Conservation (phyloP, 805 yeast species). For the Cyberlindnera maclurae region DNA sequence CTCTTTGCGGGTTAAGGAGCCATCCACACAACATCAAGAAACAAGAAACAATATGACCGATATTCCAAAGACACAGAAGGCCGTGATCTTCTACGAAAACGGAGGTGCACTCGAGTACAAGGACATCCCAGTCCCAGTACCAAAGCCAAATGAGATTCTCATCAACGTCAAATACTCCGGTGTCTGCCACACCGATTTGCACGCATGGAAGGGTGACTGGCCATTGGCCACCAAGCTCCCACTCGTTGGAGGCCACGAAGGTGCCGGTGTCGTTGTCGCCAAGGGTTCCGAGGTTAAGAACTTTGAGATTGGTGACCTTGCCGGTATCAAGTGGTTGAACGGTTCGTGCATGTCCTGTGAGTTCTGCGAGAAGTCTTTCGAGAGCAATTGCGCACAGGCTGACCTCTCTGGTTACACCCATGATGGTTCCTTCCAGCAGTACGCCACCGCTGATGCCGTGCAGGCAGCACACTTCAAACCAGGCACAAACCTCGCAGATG, state of each 20-base stretch:
- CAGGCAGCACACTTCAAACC: conserved; percentile 55
- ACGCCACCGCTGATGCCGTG: conserved; percentile 58
- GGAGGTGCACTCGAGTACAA: conserved; percentile 41
- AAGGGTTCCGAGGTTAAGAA: conserved; percentile 52
- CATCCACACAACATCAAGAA: too few relatives aligned
- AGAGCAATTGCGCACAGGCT: conserved; percentile 62
- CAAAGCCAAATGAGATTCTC: conserved; percentile 48
- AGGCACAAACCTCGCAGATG: conserved; percentile 47
- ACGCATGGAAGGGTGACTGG: conserved; percentile 56
- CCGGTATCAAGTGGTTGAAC: conserved; percentile 66
- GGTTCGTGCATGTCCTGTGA: conserved; percentile 62
- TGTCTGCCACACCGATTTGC: conserved; percentile 62
- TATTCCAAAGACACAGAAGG: conserved; percentile 42
- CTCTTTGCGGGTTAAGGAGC: too few relatives aligned
- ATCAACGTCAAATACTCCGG: conserved; percentile 56
- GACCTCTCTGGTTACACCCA: conserved; percentile 71
- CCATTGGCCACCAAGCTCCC: conserved; percentile 52
- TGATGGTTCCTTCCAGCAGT: conserved; percentile 42
- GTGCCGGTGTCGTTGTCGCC: conserved; percentile 65
- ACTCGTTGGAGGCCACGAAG: conserved; percentile 68
- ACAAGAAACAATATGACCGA: conserved; percentile 6
- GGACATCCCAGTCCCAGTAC: conserved; percentile 49
- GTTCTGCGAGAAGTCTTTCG: conserved; percentile 50
- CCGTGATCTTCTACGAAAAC: conserved; percentile 41
- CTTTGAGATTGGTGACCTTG: conserved; percentile 57